Conservation (phyloP, 805 yeast genomes). For the Wickerhamiella siamensis region DNA sequence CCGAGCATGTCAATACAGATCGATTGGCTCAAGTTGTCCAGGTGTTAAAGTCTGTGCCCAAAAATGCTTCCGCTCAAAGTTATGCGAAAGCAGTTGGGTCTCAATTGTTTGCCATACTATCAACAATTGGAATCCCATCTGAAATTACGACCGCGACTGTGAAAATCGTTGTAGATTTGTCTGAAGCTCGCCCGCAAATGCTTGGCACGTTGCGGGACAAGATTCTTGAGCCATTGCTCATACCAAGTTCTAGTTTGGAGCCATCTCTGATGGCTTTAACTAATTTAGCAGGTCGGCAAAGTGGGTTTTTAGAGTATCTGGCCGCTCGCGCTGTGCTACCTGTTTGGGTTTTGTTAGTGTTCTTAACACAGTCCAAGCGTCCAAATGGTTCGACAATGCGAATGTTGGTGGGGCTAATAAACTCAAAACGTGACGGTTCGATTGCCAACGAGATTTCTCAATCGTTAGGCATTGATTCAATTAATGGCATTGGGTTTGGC, state of each 20-base stretch:
- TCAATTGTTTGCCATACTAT: constrained; percentile 48
- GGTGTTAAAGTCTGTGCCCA: constrained; percentile 52
- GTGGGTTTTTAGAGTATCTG: constrained; percentile 7
- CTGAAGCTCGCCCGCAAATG: constrained; percentile 7
- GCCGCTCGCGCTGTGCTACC: constrained; percentile 4
- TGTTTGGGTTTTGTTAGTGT: constrained; percentile 18
- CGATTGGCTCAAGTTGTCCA: constrained; percentile 55
- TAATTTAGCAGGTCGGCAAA: constrained; percentile 1
- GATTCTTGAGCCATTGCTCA: constrained; percentile 8
- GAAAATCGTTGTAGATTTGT: constrained; percentile 2
- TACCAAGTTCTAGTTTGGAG: constrained; percentile 3
- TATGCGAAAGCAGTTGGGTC: constrained; percentile 47
- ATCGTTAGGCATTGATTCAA: constrained; percentile 34
- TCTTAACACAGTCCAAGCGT: constrained; percentile 9
- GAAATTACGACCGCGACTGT: constrained; percentile 7
- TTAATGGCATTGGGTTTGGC: constrained; percentile 13
- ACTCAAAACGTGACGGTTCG: constrained; percentile 1
- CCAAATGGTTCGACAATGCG: constrained; percentile 11
- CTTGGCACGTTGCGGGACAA: constrained; percentile 12
- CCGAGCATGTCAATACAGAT: constrained; percentile 50
- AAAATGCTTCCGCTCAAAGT: constrained; percentile 24
- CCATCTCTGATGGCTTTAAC: constrained; percentile 9
- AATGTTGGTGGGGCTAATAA: constrained; percentile 7
- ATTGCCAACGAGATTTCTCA: constrained; percentile 12
- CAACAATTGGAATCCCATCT: constrained; percentile 34